Conservation (phyloP, 768 basidiomycete species). For the Pleurotus djamor region DNA sequence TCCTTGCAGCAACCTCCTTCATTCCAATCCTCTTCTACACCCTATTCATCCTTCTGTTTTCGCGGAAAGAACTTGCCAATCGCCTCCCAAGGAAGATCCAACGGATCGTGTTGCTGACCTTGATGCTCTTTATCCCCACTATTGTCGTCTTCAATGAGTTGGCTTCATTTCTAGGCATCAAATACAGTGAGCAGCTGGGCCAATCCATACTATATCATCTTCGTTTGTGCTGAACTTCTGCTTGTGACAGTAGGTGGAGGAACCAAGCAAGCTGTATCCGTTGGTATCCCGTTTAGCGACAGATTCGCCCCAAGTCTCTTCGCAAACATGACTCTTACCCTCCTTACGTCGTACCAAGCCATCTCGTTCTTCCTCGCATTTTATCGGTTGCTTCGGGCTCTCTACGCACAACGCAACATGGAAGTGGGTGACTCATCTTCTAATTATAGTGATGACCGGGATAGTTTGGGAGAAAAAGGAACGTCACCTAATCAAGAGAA, state of each 20-base stretch:
- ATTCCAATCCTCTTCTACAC: slow-evolving; percentile 65
- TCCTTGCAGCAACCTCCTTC: slow-evolving; percentile 67
- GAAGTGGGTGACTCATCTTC: slow-evolving; percentile 21
- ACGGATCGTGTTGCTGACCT: slow-evolving; percentile 36
- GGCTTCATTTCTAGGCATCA: slow-evolving; percentile 62
- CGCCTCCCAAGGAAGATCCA: slow-evolving; percentile 50
- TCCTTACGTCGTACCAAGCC: slow-evolving; percentile 58
- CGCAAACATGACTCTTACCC: slow-evolving; percentile 55
- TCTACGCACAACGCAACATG: slow-evolving; percentile 50
- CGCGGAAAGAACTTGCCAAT: slow-evolving; percentile 46
- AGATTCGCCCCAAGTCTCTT: slow-evolving; percentile 50
- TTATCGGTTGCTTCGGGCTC: slow-evolving; percentile 49
- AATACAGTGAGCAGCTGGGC: slow-evolving; percentile 43
- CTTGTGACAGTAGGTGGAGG: slow-evolving; percentile 10
- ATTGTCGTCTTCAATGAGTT: slow-evolving; percentile 55
- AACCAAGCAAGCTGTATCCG: slow-evolving; percentile 14
- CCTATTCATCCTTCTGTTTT: slow-evolving; percentile 59
- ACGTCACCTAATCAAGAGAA: slow-evolving; percentile 33
- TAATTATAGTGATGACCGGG: not conserved
- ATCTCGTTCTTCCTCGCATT: slow-evolving; percentile 57
- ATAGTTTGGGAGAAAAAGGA: not conserved
- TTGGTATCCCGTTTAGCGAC: slow-evolving; percentile 37
- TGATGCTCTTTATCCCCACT: slow-evolving; percentile 54
- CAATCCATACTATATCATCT: not conserved
- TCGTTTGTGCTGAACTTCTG: not conserved